Evolutionary conservation across 2,329 filamentous ascomycete species (phyloP).

Genomic region (Claviceps monticola): DNA sequence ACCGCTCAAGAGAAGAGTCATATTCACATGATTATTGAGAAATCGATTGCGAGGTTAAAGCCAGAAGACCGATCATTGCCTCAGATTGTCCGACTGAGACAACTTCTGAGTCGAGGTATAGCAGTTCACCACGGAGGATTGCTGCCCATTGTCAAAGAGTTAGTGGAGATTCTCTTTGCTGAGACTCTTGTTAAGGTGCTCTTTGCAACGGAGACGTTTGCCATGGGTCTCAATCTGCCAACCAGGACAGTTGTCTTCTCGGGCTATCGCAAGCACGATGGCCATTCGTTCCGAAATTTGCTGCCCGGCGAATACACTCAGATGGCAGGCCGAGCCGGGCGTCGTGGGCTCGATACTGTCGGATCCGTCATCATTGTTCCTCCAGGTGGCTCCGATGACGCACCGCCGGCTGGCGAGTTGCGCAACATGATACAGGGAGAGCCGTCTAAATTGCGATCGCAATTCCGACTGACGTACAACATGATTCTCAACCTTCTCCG

Average conservation of each 20-base stretch:
- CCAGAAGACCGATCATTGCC: constrained; percentile 82
- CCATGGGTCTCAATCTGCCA: constrained; percentile 92
- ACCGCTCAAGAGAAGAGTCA: constrained; percentile 89
- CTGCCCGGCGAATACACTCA: constrained; percentile 95
- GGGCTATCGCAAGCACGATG: constrained; percentile 91
- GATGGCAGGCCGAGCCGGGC: constrained; percentile 90
- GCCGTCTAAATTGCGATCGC: constrained; percentile 85
- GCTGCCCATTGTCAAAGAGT: constrained; percentile 90
- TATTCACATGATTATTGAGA: constrained; percentile 95
- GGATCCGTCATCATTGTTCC: constrained; percentile 91
- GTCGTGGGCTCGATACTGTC: constrained; percentile 82
- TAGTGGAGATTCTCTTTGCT: constrained; percentile 93
- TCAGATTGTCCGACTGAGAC: constrained; percentile 77
- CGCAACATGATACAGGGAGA: constrained; percentile 92
- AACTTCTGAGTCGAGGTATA: constrained; percentile 75
- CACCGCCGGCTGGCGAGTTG: constrained; percentile 69
- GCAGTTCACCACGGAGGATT: constrained; percentile 93
- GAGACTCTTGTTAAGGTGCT: constrained; percentile 91
- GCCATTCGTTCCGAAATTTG: constrained; percentile 78
- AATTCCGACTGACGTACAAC: constrained; percentile 96
- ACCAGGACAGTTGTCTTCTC: constrained; percentile 96
- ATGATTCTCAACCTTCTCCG: constrained; percentile 96
- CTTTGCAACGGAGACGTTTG: constrained; percentile 96
- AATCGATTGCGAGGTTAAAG: constrained; percentile 80
- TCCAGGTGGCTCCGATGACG: constrained; percentile 65